Evolutionary conservation across 2,329 filamentous ascomycete species (phyloP).

Genomic region (Colletotrichum karsti): DNA sequence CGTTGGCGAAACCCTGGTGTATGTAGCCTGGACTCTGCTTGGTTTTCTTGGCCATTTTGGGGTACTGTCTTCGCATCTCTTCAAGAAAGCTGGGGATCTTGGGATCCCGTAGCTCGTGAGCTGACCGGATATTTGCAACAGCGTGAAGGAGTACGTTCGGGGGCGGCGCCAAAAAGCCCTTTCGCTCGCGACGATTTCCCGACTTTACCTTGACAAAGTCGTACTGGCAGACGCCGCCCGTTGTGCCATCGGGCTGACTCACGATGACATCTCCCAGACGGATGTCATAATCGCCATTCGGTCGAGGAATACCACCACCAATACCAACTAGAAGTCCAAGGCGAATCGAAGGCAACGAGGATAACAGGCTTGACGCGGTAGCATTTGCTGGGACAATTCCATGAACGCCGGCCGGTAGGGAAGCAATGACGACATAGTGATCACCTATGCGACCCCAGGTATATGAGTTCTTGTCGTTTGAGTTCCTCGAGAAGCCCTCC

Average conservation of each 20-base stretch:
- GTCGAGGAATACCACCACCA: slow-evolving; percentile 32
- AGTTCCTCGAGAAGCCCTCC: slow-evolving; percentile 5
- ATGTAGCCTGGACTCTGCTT: slow-evolving; percentile 21
- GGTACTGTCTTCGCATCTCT: slow-evolving; percentile 21
- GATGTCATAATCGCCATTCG: slow-evolving; percentile 12
- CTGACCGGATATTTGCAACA: slow-evolving; percentile 8
- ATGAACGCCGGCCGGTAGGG: slow-evolving; percentile 30
- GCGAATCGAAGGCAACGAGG: slow-evolving; percentile 17
- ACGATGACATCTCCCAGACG: slow-evolving; percentile 32
- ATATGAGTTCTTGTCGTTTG: slow-evolving; percentile 35
- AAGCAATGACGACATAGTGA: slow-evolving; percentile 38
- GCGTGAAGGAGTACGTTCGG: slow-evolving; percentile 25
- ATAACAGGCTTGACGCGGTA: slow-evolving; percentile 20
- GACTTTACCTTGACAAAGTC: slow-evolving; percentile 14
- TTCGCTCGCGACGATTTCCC: neutral
- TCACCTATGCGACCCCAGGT: slow-evolving; percentile 34
- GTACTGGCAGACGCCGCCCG: slow-evolving; percentile 28
- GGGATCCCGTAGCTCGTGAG: slow-evolving; percentile 18
- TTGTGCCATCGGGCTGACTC: neutral
- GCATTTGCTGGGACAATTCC: slow-evolving; percentile 28
- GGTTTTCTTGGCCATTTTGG: slow-evolving; percentile 17
- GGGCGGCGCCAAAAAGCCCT: slow-evolving; percentile 10
- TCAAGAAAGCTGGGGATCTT: slow-evolving; percentile 18
- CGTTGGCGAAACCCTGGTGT: slow-evolving; percentile 26
- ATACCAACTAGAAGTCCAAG: slow-evolving; percentile 34